Base-by-base conservation (phyloP, 176 grass and related monocot species). In the Phoenix roebelenii region DNA sequence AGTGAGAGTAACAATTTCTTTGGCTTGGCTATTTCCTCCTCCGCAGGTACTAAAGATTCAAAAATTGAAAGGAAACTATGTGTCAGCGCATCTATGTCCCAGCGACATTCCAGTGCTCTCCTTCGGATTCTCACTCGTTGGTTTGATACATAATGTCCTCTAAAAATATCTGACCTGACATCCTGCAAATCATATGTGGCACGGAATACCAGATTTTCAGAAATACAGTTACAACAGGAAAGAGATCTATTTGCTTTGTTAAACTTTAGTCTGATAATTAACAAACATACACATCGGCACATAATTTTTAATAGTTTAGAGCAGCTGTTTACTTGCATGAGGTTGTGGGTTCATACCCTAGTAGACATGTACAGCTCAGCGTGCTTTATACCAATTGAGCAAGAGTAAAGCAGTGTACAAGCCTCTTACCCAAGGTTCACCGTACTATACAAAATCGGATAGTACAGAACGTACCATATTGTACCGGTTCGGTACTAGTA, bases 11-110 rank as follows among this genome's bases (percentile, higher is more conserved):
- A 68, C 39, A 97, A 66, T 59, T 88, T 65, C 18, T 77, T 85
- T 77, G 85, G 84, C 61, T 91, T 97, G 65, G 75, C 72, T 60
- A 88, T 83, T 84, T 97, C 87, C 57, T 97, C 87, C 18, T 83
- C 72, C 51, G 84, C 80, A 20, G 92, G 92, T 55, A 88, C 78
- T 44, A 97, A 71, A 7, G 84, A 91, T 76, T 85, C 62, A 51
- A 91, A 90, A 80, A 97, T 83, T 70, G 81, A 66, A 48, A 91
- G 68, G 52, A 91, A 85, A 51, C 58, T 70, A 66, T 81, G 62
- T 50, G 75, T 77, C 56, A 91, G 83, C 63, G 58, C 57, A 73
- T 97, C 92, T 63, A 97, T 91, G 55, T 85, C 80, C 44, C 65
- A 78, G 51, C 84, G 75, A 68, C 84, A 97, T 74, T 72, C 66